A percentile compares a stretch with the other conserved stretches of the same genome.
Evolutionary conservation across 208 protist species (phyloP).

Genomic region (Acanthamoeba castellanii): DNA sequence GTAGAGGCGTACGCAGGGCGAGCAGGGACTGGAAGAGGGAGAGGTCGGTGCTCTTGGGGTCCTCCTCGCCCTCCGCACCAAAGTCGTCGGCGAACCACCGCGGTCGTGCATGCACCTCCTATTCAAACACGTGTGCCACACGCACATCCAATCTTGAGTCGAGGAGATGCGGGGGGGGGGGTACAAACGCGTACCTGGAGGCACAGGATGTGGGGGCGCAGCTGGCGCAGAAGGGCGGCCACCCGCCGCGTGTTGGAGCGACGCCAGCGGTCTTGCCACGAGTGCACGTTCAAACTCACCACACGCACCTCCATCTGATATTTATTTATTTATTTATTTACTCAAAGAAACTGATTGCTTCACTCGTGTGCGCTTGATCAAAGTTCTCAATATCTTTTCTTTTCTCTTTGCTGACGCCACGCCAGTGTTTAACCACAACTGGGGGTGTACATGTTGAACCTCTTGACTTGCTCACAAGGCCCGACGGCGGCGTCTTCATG

Average conservation of each 20-base stretch:
- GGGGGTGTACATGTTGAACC: no score
- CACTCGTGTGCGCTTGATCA: no score
- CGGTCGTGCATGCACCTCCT: not conserved
- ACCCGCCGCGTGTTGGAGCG: not conserved
- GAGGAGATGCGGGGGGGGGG: not conserved
- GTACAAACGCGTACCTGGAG: not conserved
- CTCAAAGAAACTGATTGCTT: no score
- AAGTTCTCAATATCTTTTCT: no score
- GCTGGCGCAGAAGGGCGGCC: not conserved
- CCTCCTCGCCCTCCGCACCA: not conserved
- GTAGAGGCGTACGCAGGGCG: not conserved
- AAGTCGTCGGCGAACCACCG: not conserved
- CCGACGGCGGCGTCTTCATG: no score
- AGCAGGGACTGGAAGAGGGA: not conserved
- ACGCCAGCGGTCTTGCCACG: not conserved
- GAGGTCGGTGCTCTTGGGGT: conserved; percentile 3
- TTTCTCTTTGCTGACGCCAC: no score
- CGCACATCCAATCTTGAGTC: no score
- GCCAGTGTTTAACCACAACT: no score
- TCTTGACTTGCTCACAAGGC: no score
- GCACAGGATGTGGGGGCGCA: not conserved
- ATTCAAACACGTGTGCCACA: no score
- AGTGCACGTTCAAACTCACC: not conserved
- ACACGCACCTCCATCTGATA: not conserved
- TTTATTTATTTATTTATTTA: no score